These are phyloP conservation scores for Penicillium desertorum DNA, from an alignment of 495 filamentous ascomycete species.

Conservation along the genomic window DNA sequence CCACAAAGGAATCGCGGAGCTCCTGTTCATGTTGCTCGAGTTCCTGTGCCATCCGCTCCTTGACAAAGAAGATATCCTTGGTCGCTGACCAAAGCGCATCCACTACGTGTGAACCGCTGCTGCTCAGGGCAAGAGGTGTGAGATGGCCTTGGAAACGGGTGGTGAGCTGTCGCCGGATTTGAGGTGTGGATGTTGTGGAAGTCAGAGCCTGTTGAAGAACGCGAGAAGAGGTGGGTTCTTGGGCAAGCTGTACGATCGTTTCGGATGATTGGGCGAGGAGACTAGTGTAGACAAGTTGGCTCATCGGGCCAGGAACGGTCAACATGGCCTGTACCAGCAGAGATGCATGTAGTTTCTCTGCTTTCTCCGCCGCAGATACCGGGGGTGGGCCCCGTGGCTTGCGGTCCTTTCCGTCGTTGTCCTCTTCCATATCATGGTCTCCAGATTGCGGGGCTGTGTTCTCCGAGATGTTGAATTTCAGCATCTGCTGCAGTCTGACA, in stretches of 20 bases:
- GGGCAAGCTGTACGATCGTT: constrained; percentile 49
- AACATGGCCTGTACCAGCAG: constrained; percentile 67
- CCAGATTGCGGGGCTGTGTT: constrained; percentile 8
- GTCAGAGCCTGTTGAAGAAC: constrained; percentile 70
- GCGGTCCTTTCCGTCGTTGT: constrained; percentile 30
- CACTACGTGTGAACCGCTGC: constrained; percentile 73
- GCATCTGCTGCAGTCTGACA: constrained; percentile 56
- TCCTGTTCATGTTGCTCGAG: constrained; percentile 58
- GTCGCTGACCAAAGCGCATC: constrained; percentile 73
- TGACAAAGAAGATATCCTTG: constrained; percentile 61
- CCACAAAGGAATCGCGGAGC: constrained; percentile 71
- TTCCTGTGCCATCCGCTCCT: constrained; percentile 66
- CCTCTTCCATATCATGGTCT: constrained; percentile 34
- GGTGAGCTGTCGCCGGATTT: constrained; percentile 62
- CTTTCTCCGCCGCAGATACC: constrained; percentile 6
- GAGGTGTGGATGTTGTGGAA: constrained; percentile 53
- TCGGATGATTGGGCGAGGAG: constrained; percentile 47
- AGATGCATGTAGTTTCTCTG: constrained; percentile 61
- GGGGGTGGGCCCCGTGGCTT: constrained; percentile 24
- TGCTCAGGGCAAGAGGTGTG: constrained; percentile 64
- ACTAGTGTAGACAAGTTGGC: constrained; percentile 56
- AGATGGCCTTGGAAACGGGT: constrained; percentile 59
- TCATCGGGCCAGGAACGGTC: constrained; percentile 54
- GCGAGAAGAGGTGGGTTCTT: constrained; percentile 63
- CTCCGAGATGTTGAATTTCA: constrained; percentile 46